A percentile compares a stretch with the other conserved stretches of the same genome.
phyloP scores from a whole-genome alignment of 192 early-diverging fungal species.

The Kickxella alabastrina region DNA sequence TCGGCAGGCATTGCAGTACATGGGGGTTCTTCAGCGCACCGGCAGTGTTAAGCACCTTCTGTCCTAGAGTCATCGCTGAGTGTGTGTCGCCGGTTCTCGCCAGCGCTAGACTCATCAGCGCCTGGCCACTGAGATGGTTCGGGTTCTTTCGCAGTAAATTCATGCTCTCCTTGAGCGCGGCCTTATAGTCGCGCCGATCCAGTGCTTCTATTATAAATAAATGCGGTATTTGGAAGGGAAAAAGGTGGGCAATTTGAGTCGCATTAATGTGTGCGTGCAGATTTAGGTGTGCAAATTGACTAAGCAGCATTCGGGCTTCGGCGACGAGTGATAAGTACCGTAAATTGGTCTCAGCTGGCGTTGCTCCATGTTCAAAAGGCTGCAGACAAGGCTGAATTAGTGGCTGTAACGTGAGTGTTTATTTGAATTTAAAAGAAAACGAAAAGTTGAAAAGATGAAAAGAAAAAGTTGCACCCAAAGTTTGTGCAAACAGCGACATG shows the following conservation, averaged over 20 bases:
- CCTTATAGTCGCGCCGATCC: slow-evolving; percentile 12
- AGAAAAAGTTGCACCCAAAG: neutral
- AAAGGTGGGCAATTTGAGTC: no score
- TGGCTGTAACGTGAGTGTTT: neutral
- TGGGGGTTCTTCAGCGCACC: slow-evolving; percentile 18
- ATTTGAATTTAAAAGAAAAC: neutral
- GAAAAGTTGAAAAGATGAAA: neutral
- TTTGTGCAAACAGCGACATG: no score
- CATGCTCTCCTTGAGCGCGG: slow-evolving; percentile 23
- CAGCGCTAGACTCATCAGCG: slow-evolving; percentile 71
- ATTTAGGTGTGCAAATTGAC: no score
- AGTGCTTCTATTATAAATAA: slow-evolving; percentile 22
- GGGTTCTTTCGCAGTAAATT: slow-evolving; percentile 33
- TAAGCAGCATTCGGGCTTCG: no score
- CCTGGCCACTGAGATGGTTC: slow-evolving; percentile 50
- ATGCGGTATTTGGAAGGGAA: neutral
- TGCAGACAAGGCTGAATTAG: neutral
- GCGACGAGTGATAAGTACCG: slow-evolving; percentile 6
- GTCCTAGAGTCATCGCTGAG: slow-evolving; percentile 61
- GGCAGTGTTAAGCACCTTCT: slow-evolving; percentile 52
- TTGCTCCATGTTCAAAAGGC: slow-evolving; percentile 22
- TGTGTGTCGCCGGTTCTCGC: slow-evolving; percentile 59
- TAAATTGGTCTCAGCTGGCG: slow-evolving; percentile 35
- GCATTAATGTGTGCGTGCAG: no score
- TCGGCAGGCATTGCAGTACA: slow-evolving; percentile 26